Evolutionary conservation across 208 protist genomes (phyloP), one percentile per base, ranked within the genome.

Genomic region (Acanthamoeba polyphaga): DNA sequence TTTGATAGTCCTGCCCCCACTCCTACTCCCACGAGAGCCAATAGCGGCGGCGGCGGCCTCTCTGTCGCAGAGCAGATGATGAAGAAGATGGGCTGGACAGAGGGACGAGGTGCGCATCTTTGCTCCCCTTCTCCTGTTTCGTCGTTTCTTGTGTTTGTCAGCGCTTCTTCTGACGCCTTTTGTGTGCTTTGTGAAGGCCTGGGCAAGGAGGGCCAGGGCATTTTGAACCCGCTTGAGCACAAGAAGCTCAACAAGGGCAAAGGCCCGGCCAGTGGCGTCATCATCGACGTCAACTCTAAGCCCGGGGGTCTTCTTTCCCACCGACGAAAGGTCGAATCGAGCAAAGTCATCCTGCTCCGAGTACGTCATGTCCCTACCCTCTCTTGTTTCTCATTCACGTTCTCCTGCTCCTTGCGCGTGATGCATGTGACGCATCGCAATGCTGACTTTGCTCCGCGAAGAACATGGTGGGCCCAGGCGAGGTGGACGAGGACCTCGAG

Each of bases 401-500:
- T 27, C 3, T 3, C 1, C 53, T 87, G 53, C 4, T 49, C 49
- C 72, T 51, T 38, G 38, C 3, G 38, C 38, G 38, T 38, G 38
- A 38, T 38, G 38, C 38, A 38, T 38, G 38, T 38, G 38, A 38
- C 38, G 3, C 38, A 38, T 38, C 38, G 38, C 38, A 38, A 38
- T 38, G 38, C 38, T 38, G 3, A 38, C 38, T 38, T 2, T 7
- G 38, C 43, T 15, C 17, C 22, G 24, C n/a, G 43, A 46, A 95
- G 94, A 95, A 95, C 94, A 95, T 95, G 87, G 94, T 95, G 10
- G 94, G 94, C 0, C 94, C 94, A 58, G 94, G 94, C n/a, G 94
- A 95, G n/a, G 94, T 95, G n/a, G 94, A 95, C 51, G 94, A 95
- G 34, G 62, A 95, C 24, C 53, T 95, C 17, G 70, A 94, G 64